A percentile compares a stretch with the other conserved stretches of the same genome.
Conservation (phyloP, 768 basidiomycete genomes). For the Mycena leptocephala region DNA sequence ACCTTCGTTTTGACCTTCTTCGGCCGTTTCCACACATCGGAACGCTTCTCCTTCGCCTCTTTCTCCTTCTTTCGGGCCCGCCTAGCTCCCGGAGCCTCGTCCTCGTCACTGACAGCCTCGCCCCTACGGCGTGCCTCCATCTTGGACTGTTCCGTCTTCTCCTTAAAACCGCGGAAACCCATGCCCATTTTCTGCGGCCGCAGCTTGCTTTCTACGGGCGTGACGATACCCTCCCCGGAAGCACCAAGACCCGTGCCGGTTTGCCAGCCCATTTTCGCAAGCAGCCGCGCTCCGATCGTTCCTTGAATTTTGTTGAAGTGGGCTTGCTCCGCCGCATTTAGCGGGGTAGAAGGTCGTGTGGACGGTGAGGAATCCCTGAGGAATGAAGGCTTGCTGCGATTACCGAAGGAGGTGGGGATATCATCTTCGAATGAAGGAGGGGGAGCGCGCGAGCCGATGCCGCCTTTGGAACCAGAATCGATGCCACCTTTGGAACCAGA, state of each 20-base stretch:
- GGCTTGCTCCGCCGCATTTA: constrained; percentile 77
- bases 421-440: constrained; percentile 39
- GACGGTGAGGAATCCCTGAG: constrained; percentile 67
- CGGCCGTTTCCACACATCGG: constrained; percentile 90
- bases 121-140: constrained; percentile 84
- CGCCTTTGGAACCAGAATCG: constrained; percentile 38
- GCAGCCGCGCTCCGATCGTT: constrained; percentile 90
- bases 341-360: constrained; percentile 64
- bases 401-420: constrained; percentile 61
- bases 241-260: constrained; percentile 85
- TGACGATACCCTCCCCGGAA: constrained; percentile 86
- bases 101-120: constrained; percentile 83
- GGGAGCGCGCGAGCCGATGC: constrained; percentile 34
- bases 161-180: constrained; percentile 89
- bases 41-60: constrained; percentile 72
- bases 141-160: constrained; percentile 90
- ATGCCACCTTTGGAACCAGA: constrained; percentile 39
- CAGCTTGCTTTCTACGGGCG: constrained; percentile 88
- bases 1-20: constrained; percentile 89
- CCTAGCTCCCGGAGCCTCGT: constrained; percentile 66
- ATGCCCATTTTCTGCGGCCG: constrained; percentile 92
- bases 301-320: constrained; percentile 88
- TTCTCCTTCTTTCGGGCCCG: constrained; percentile 68
- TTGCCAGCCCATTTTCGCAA: constrained; percentile 97
- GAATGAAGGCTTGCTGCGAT: constrained; percentile 57